Evolutionary conservation across 208 protist genomes (phyloP), one percentile per base, ranked within the genome.

Genomic region (Leishmania lainsoni): DNA sequence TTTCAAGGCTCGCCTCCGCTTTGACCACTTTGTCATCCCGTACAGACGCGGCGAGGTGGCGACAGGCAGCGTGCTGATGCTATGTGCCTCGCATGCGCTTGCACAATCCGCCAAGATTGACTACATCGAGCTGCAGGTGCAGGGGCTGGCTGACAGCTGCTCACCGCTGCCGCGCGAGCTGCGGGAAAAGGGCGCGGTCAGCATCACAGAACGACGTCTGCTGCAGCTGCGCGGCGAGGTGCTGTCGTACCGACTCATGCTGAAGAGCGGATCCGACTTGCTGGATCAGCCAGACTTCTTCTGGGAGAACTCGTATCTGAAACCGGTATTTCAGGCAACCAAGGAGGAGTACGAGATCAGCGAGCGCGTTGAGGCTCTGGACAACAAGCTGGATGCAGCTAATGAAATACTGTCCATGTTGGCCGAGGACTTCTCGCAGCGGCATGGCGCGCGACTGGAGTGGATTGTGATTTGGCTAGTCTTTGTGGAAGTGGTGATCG

Each of bases 391-490:
- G 75, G 92, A 93, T 59, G 92, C 92, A 0, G 82, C 92, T 22
- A 95, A 95, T 71, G 92, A 95, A 66, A 95, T 95, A 63, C 63
- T 95, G 39, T 92, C 92, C 17, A 95, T 95, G 86, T 76, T 95
- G 58, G 90, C 92, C 16, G 92, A 95, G 52, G 90, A 95, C 71
- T 93, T 93, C 76, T 92, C 92, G 74, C 90, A 95, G 78, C 89
- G 92, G 45, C 90, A 93, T 70, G 92, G 90, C 48, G 90, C 88
- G 39, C 89, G 92, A 12, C 80, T 96, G 65, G 92, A 96, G 80
- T 96, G 92, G 91, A 96, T 96, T 79, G 91, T 96, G 29, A 96
- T 96, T 80, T 96, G 91, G 92, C 83, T 96, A 5, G 91, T 96
- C 0, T 91, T 94, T 79, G 88, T 93, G 39, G 92, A 96, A 54